Base-by-base conservation (phyloP, 176 grass and related monocot species). In the Eragrostis curvula region DNA sequence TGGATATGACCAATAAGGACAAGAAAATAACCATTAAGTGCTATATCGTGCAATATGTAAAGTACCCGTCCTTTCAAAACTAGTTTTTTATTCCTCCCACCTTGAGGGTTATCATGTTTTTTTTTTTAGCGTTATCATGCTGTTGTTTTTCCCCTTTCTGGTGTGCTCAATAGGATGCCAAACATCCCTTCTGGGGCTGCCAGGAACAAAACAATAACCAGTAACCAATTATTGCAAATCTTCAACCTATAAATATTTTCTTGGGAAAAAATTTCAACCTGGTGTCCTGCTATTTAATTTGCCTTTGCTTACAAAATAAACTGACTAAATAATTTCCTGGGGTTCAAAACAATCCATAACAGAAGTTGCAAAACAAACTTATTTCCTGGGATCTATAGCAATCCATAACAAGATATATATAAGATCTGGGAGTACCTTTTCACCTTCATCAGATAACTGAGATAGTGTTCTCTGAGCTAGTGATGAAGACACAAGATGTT, bases 401-500 rank as follows among this genome's bases (percentile, higher is more conserved):
- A 90, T 32, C 47, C 68, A 77, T 52, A 73, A 81, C 27, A 32
- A 52, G 40, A 28, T 86, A 63, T 86, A 63, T 40, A 23, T 75
- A 63, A 81, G 63, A 74, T 73, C 21, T 51, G 16, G 25, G 46
- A 71, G 27, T 86, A 94, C 92, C 88, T 90, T 92, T 77, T 82
- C 79, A 77, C 68, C 63, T 48, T 84, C 68, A 78, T 72, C 79
- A 77, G 60, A 62, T 72, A 83, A 69, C 39, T 85, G 88, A 52
- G 83, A 78, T 48, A 68, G 13, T 77, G 57, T 68, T 76, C 70
- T 79, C 74, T 24, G 80, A 27, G 71, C 53, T 58, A 65, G n/a
- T 79, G 72, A 61, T 42, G 71, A 45, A 15, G 59, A 73, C 67
- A 82, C 68, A 17, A 48, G 71, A 82, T 30, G 53, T 68, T 88